Conservation (phyloP, 805 yeast genomes). For the Kluyveromyces dobzhanskii region DNA sequence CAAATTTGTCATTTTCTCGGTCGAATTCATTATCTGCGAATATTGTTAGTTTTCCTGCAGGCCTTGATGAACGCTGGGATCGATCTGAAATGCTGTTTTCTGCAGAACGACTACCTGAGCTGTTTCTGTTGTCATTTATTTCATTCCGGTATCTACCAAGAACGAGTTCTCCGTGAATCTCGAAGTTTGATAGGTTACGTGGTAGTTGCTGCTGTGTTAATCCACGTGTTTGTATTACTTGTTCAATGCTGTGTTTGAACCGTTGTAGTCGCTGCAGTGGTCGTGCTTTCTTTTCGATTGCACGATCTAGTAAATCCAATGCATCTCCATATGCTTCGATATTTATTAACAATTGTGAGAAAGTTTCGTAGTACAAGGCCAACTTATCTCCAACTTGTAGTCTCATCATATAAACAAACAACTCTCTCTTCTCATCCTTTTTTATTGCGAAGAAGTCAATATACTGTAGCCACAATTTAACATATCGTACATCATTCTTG, state of each 20-base stretch:
- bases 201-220: slow-evolving; percentile 20
- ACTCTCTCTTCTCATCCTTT: slow-evolving; percentile 59
- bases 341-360: slow-evolving; percentile 39
- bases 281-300: slow-evolving; percentile 49
- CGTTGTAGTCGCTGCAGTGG: slow-evolving; percentile 43
- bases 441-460: slow-evolving; percentile 31
- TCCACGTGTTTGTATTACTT: slow-evolving; percentile 13
- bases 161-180: slow-evolving; percentile 1
- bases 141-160: slow-evolving; percentile 1
- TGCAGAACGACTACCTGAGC: slow-evolving; percentile 23
- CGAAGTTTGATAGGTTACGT: slow-evolving; percentile 26
- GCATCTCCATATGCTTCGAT: slow-evolving; percentile 13
- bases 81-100: slow-evolving; percentile 32
- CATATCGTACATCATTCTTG: slow-evolving; percentile 73
- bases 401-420: slow-evolving; percentile 61
- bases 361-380: slow-evolving; percentile 71
- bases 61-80: slow-evolving; percentile 9
- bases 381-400: slow-evolving; percentile 61
- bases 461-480: slow-evolving; percentile 76
- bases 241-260: slow-evolving; percentile 9
- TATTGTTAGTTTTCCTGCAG: not conserved
- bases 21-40: slow-evolving; percentile 1
- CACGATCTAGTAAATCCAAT: slow-evolving; percentile 13
- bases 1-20: not conserved
- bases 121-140: slow-evolving; percentile 11